Base-by-base conservation (phyloP, 352 stramenopile genomes). In the Pythium folliculosum region DNA sequence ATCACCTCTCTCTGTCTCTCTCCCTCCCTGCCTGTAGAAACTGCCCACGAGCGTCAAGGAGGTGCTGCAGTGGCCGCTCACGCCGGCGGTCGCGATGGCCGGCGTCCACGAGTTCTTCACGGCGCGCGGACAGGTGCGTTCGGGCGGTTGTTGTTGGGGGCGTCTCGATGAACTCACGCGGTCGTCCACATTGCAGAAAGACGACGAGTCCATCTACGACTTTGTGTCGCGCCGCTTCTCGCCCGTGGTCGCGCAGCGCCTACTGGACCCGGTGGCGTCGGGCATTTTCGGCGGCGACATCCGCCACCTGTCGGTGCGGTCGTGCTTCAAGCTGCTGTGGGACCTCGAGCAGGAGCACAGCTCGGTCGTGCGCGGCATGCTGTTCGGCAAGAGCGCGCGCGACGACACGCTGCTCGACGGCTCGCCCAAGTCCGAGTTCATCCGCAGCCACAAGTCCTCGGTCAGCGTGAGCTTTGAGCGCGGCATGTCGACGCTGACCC, bases 261-360 rank as follows among this genome's bases (percentile, higher is more conserved):
- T 97, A 32, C 63, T 94, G 58, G 89, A 97, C 64, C 84, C 89
- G 10, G 81, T 97, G 63, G 69, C 76, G 6, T 94, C 85, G 6
- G 89, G 89, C 5, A 97, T 97, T 71, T 97, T 94, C 63, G 86
- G 84, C n/a, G 89, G 89, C 32, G 86, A 96, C 60, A 91, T 94
- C 65, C 73, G 72, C 38, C 64, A 89, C 14, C 74, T 97, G 30
- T 95, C 87, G 6, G 77, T 96, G 59, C 80, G 81, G 27, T 80
- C 88, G 37, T 97, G 89, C 69, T 94, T 97, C 56, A 71, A 77
- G 9, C 73, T 94, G 77, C 74, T 97, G 17, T 64, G 77, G 48
- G 82, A 96, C n/a, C 56, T 96, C 23, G 89, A 97, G 72, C 77
- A 81, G 49, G 40, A 84, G 14, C 67, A 95, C 53, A 86, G 88